A percentile compares a stretch with the other conserved stretches of the same genome.
phyloP scores from a whole-genome alignment of 495 filamentous ascomycete genomes.

The Neurospora intermedia region DNA sequence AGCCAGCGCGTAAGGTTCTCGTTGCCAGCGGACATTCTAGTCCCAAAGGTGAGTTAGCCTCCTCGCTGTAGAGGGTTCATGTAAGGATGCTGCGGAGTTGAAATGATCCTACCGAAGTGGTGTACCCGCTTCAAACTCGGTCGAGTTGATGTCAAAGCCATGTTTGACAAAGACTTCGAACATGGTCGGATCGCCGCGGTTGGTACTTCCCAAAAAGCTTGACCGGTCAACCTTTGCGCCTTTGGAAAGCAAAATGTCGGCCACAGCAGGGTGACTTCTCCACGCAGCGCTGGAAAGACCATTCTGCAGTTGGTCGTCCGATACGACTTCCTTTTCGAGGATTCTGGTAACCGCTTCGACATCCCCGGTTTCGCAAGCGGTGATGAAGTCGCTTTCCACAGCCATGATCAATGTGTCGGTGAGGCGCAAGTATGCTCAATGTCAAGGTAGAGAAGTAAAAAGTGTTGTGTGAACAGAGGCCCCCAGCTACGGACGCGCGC shows the following conservation, averaged over 20 bases:
- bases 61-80: neutral
- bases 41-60: neutral
- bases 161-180: neutral
- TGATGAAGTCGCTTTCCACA: neutral
- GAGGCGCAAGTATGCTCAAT: accelerated
- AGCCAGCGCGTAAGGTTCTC: neutral
- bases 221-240: neutral
- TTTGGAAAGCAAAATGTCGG: neutral
- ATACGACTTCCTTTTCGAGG: neutral
- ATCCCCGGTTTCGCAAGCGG: neutral
- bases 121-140: neutral
- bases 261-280: neutral
- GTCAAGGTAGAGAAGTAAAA: neutral
- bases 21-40: neutral
- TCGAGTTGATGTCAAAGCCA: neutral
- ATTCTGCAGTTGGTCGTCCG: neutral
- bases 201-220: neutral
- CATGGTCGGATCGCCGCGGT: neutral
- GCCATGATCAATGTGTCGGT: neutral
- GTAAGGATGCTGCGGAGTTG: neutral
- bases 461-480: neutral
- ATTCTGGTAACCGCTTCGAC: neutral
- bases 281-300: neutral
- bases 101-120: neutral
- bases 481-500: too few species aligned